phyloP scores from a whole-genome alignment of 2,329 filamentous ascomycete species.

The Cordyceps pruinosa region DNA sequence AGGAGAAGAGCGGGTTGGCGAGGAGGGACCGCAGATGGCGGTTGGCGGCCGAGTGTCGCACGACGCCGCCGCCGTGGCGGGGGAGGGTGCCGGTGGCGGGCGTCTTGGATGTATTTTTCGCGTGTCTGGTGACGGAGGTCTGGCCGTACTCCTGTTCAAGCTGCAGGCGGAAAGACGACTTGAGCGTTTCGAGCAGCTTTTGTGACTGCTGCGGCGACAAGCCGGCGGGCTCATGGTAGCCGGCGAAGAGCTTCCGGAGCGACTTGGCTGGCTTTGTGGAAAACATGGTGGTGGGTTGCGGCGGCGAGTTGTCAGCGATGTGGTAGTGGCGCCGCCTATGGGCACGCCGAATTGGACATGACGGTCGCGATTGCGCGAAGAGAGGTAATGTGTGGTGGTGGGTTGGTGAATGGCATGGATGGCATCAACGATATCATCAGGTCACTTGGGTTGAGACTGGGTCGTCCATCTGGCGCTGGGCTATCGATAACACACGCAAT shows the following conservation, averaged over 20 bases:
- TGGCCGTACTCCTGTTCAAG: slow-evolving; percentile 52
- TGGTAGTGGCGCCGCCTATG: slow-evolving; percentile 5
- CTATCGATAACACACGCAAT: neutral
- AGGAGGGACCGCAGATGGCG: slow-evolving; percentile 51
- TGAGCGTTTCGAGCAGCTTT: slow-evolving; percentile 49
- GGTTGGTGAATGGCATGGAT: neutral
- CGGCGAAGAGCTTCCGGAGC: slow-evolving; percentile 33
- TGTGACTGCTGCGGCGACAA: slow-evolving; percentile 45
- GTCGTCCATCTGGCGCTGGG: neutral
- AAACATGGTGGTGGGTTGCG: slow-evolving; percentile 25
- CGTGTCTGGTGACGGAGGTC: slow-evolving; percentile 17
- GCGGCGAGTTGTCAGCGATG: neutral
- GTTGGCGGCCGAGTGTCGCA: slow-evolving; percentile 34
- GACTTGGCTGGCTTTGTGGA: slow-evolving; percentile 32
- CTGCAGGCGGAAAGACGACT: slow-evolving; percentile 49
- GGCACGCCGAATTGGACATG: neutral
- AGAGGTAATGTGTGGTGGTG: neutral
- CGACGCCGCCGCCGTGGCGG: slow-evolving; percentile 23
- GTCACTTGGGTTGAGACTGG: neutral
- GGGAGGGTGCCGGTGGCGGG: slow-evolving; percentile 6
- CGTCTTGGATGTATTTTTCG: slow-evolving; percentile 20
- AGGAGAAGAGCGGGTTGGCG: slow-evolving; percentile 48
- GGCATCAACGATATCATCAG: neutral
- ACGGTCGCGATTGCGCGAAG: neutral
- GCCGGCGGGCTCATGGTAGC: slow-evolving; percentile 45